Conservation (phyloP, 2,329 filamentous ascomycete species). For the Monilinia polystroma region DNA sequence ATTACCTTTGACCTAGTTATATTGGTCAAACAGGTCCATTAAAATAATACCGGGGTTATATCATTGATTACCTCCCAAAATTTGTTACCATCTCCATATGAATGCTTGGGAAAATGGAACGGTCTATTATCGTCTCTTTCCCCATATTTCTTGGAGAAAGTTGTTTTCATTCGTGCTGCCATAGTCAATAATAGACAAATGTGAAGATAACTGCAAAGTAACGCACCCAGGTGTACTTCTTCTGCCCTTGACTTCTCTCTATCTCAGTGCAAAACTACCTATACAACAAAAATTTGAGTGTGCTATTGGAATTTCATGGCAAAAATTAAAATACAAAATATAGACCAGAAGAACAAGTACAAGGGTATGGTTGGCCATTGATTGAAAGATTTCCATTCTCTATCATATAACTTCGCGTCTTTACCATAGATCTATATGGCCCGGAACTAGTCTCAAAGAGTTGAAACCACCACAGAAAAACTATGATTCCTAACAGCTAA, state of each 20-base stretch:
- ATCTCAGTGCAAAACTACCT: not conserved
- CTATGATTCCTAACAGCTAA: not conserved
- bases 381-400: not conserved
- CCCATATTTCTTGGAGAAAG: constrained; percentile 2
- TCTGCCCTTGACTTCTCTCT: not conserved
- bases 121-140: not conserved
- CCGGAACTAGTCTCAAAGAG: not conserved
- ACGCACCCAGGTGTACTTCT: not conserved
- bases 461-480: not conserved
- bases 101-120: constrained; percentile 2
- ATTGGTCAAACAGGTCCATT: not conserved
- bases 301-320: not conserved
- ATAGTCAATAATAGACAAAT: not conserved
- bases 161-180: not conserved
- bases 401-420: not conserved
- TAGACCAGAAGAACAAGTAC: not conserved
- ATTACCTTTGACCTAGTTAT: constrained; percentile 1
- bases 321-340: not conserved
- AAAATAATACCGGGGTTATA: not conserved
- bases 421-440: not conserved
- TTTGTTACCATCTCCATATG: constrained; percentile 5
- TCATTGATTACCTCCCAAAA: not conserved
- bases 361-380: too few species aligned
- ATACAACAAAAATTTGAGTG: not conserved
- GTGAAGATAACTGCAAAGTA: not conserved